phyloP scores from a whole-genome alignment of 2,329 filamentous ascomycete species.

The Malbranchea zuffiana region DNA sequence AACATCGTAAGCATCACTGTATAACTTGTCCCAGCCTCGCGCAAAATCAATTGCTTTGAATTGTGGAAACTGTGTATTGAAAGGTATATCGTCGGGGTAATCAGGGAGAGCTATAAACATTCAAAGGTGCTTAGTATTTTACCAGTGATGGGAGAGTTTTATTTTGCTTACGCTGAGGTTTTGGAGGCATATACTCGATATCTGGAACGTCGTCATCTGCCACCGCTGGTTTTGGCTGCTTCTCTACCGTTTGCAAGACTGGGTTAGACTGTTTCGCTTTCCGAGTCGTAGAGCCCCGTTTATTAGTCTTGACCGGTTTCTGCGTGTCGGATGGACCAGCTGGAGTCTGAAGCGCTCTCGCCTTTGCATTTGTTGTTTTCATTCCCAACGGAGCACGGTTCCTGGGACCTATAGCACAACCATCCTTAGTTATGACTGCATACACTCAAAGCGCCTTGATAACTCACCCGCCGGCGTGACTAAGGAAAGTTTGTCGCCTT shows the following conservation, averaged over 20 bases:
- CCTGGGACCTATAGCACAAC: slow-evolving; percentile 43
- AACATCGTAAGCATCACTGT: slow-evolving; percentile 35
- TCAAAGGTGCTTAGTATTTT: slow-evolving; percentile 20
- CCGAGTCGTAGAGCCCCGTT: slow-evolving; percentile 50
- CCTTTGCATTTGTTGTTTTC: slow-evolving; percentile 95
- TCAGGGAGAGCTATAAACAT: slow-evolving; percentile 42
- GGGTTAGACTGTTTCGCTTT: slow-evolving; percentile 44
- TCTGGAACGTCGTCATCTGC: slow-evolving; percentile 52
- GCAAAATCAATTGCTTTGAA: slow-evolving; percentile 45
- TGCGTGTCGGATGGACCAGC: slow-evolving; percentile 50
- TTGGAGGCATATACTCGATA: slow-evolving; percentile 81
- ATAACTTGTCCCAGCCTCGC: slow-evolving; percentile 41
- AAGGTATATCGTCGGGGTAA: slow-evolving; percentile 34
- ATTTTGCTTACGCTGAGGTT: slow-evolving; percentile 40
- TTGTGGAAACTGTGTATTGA: slow-evolving; percentile 41
- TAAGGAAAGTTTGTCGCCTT: slow-evolving; percentile 52
- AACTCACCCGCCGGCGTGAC: slow-evolving; percentile 64
- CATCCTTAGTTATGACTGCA: slow-evolving; percentile 2
- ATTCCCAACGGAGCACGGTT: slow-evolving; percentile 73
- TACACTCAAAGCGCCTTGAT: slow-evolving; percentile 25
- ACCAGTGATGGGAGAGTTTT: background rate
- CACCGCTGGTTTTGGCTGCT: slow-evolving; percentile 36
- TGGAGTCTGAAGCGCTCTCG: slow-evolving; percentile 54
- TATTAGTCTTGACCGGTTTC: slow-evolving; percentile 52
- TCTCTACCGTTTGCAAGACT: background rate